phyloP scores from a whole-genome alignment of 768 basidiomycete species.

The Xanthoconium purpureum region DNA sequence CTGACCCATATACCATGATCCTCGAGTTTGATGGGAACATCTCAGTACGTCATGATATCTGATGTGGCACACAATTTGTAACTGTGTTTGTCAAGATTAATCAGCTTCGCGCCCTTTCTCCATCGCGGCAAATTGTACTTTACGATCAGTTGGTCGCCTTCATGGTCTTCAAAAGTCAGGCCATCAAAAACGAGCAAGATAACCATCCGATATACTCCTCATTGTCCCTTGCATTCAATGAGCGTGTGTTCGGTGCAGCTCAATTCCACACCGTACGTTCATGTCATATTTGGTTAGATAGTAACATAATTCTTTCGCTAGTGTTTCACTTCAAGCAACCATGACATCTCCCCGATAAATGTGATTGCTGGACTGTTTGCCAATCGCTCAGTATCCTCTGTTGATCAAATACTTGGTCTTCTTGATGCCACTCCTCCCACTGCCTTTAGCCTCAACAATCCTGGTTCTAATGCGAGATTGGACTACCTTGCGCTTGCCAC shows the following conservation, averaged over 20 bases:
- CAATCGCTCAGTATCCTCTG: background rate
- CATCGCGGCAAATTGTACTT: background rate
- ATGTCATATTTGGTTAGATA: background rate
- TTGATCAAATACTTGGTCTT: background rate
- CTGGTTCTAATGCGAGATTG: background rate
- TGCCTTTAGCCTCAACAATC: background rate
- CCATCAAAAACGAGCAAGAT: background rate
- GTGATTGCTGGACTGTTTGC: background rate
- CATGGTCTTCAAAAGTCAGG: background rate
- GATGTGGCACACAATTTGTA: background rate
- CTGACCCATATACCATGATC: background rate
- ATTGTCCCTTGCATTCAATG: background rate
- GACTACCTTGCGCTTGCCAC: background rate
- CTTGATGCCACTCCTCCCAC: background rate
- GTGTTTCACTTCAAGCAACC: background rate
- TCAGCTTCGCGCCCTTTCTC: background rate
- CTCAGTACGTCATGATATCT: background rate
- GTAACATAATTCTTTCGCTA: background rate
- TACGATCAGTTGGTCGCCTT: background rate
- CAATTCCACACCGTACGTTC: background rate
- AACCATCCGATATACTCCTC: background rate
- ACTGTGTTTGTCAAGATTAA: background rate
- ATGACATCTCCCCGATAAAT: background rate
- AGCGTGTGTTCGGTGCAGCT: background rate
- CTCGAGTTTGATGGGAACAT: background rate